These are phyloP conservation scores for Colletotrichum tropicale DNA, from an alignment of 2,329 filamentous ascomycete genomes.

Conservation along the genomic window DNA sequence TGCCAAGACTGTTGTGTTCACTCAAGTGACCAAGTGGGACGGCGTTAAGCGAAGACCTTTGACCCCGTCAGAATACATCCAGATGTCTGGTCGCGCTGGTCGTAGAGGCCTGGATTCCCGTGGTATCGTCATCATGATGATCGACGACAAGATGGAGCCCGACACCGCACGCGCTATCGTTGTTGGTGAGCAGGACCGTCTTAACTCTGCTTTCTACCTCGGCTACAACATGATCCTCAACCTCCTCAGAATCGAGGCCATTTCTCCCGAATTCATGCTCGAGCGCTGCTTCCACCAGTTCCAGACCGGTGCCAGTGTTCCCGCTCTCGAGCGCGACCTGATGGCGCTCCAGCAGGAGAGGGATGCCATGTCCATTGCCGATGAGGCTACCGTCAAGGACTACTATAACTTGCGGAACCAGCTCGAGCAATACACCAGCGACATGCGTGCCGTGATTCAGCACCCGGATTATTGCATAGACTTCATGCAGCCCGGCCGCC, in stretches of 20 bases:
- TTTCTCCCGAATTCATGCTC: constrained; percentile 98
- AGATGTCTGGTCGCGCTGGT: constrained; percentile 97
- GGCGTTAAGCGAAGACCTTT: constrained; percentile 81
- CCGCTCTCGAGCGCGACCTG: constrained; percentile 81
- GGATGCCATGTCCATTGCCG: constrained; percentile 76
- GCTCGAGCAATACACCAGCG: constrained; percentile 80
- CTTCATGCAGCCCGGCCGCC: constrained; percentile 85
- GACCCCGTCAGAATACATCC: constrained; percentile 94
- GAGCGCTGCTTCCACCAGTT: constrained; percentile 98
- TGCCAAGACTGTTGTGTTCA: constrained; percentile 99
- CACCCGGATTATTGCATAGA: constrained; percentile 86
- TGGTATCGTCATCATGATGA: constrained; percentile 99
- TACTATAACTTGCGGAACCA: constrained; percentile 92
- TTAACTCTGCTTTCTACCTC: constrained; percentile 97
- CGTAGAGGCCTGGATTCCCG: constrained; percentile 96
- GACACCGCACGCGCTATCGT: constrained; percentile 94
- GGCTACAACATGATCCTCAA: constrained; percentile 99
- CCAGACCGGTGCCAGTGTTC: constrained; percentile 90
- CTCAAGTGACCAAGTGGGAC: constrained; percentile 93
- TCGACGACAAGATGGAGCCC: constrained; percentile 94
- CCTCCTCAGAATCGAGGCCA: constrained; percentile 95
- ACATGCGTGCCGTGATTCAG: constrained; percentile 91
- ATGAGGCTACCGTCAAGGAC: constrained; percentile 88
- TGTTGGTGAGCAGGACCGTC: constrained; percentile 92
- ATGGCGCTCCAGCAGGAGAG: constrained; percentile 78